phyloP scores from a whole-genome alignment of 257 asterid species.

The Mitragyna speciosa region DNA sequence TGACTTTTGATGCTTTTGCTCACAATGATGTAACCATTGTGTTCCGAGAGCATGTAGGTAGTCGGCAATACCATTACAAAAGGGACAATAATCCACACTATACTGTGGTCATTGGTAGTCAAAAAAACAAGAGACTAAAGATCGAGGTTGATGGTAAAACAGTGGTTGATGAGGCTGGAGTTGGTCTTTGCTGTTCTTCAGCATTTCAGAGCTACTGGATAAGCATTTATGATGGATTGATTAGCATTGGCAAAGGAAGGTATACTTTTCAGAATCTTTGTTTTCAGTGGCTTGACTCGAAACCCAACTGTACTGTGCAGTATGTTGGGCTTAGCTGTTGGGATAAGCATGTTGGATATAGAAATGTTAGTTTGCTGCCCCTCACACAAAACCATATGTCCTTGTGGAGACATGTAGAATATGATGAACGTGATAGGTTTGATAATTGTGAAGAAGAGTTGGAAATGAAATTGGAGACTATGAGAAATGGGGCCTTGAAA shows the following conservation, averaged over 20 bases:
- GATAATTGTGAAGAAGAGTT: constrained; percentile 62
- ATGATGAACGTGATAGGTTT: constrained; percentile 44
- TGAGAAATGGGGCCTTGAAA: constrained; percentile 76
- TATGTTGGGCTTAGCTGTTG: constrained; percentile 96
- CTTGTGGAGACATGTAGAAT: constrained; percentile 86
- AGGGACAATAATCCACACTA: constrained; percentile 90
- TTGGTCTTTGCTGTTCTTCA: constrained; percentile 80
- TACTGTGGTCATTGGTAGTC: constrained; percentile 96
- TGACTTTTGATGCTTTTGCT: constrained; percentile 96
- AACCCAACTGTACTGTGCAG: constrained; percentile 82
- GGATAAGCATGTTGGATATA: constrained; percentile 94
- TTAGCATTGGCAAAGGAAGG: constrained; percentile 95
- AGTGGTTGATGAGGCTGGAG: constrained; percentile 75
- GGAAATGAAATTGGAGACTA: constrained; percentile 55
- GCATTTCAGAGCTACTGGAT: constrained; percentile 97
- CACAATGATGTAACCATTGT: constrained; percentile 92
- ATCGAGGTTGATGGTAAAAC: constrained; percentile 87
- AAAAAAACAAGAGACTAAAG: constrained; percentile 74
- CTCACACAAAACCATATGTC: constrained; percentile 77
- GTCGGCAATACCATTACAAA: constrained; percentile 97
- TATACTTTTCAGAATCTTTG: constrained; percentile 95
- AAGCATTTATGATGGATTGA: constrained; percentile 81
- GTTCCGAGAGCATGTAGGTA: constrained; percentile 87
- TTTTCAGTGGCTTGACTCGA: constrained; percentile 89
- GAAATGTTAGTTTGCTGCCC: constrained; percentile 82